These are phyloP conservation scores for Clarireedia monteithiana DNA, from an alignment of 2,329 filamentous ascomycete genomes.

Conservation along the genomic window DNA sequence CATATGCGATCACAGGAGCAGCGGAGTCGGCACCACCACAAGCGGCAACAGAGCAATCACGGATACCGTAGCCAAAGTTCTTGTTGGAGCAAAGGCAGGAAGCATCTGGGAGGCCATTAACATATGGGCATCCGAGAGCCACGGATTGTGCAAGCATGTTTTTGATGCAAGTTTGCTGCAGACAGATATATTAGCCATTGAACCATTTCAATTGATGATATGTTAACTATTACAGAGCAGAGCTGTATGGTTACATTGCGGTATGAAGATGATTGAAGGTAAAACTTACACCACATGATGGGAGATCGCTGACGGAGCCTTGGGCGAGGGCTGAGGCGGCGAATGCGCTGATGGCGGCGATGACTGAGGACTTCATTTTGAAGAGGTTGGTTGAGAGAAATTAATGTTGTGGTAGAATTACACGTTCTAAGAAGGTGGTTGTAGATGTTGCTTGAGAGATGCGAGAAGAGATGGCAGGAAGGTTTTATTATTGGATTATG, in stretches of 20 bases:
- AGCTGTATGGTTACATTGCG: not conserved
- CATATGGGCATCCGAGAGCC: constrained; percentile 32
- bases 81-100: constrained; percentile 37
- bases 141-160: constrained; percentile 38
- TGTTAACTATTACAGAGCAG: not conserved
- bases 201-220: not conserved
- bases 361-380: constrained; percentile 27
- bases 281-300: constrained; percentile 28
- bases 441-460: not conserved
- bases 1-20: constrained; percentile 26
- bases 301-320: constrained; percentile 13
- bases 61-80: constrained; percentile 39
- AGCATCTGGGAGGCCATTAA: constrained; percentile 22
- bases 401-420: not conserved
- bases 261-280: not conserved
- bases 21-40: constrained; percentile 28
- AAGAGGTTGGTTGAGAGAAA: constrained; percentile 1
- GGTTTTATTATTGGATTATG: not conserved
- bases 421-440: not conserved
- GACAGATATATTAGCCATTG: constrained; percentile 13
- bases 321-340: constrained; percentile 22
- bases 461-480: not conserved
- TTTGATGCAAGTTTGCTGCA: constrained; percentile 34
- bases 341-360: constrained; percentile 23
- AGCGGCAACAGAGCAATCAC: constrained; percentile 38